Evolutionary conservation across 2,329 filamentous ascomycete genomes (phyloP), one percentile per base, ranked within the genome.

Genomic region (Penicillium thymicola): DNA sequence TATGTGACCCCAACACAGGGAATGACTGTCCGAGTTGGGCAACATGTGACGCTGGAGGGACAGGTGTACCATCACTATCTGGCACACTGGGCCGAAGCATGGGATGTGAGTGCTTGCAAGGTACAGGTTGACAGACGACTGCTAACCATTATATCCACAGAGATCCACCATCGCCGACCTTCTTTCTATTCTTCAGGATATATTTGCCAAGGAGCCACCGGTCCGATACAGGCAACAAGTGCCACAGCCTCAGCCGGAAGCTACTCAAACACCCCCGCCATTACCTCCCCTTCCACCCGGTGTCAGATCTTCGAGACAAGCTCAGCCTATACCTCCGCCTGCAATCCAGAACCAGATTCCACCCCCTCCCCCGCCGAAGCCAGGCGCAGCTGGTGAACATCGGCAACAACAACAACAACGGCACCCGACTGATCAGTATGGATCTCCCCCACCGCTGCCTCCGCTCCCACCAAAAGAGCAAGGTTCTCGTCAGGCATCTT

Each of bases 11-110:
- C 94, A 3, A 90, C 89, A 5, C 88, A 90, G 63, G 89, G 86
- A 61, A 97, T 99, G 91, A 77, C 89, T 63, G 88, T 99, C 41
- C 84, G 93, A 21, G 91, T 92, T 0, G 94, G 94, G 0, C 94
- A 99, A 71, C 92, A 99, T 78, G 92, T 99, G 58, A 92, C 94
- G 69, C 87, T 90, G 5, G 93, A 97, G 68, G 94, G 94, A 27
- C 88, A 90, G 71, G 85, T 97, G 61, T 99, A 97, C 72, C 94
- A 99, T 72, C 94, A 94, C 37, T 99, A 97, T 72, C 79, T 99
- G 45, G 90, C 91, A 32, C 87, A 91, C 60, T 99, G 94, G 94
- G 79, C 82, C 32, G 86, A 90, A 63, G 93, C 89, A 66, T 94
- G 90, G 89, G 90, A 96, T 84, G 90, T 95, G 74, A 78, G 89